Evolutionary conservation across 2,329 filamentous ascomycete genomes (phyloP), one percentile per base, ranked within the genome.

Genomic region (Pseudocercospora pini-densiflorae): DNA sequence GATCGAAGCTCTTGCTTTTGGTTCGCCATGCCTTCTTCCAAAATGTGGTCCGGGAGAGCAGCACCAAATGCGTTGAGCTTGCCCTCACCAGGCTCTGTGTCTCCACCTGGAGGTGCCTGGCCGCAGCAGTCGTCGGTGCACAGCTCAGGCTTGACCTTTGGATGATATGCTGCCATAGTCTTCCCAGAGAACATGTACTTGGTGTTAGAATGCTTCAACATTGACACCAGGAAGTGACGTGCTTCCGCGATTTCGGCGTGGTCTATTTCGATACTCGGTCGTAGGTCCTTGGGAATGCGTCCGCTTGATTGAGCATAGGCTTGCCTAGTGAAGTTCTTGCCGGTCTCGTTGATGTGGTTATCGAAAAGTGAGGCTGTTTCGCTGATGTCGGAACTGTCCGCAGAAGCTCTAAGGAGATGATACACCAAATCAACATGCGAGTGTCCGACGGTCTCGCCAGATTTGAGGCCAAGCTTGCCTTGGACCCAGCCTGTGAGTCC

Each of bases 171-270:
- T 7, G 21, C 53, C 23, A 55, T 24, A 5, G 53, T 31, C 29
- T 55, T 24, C 5, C 53, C 53, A 8, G 53, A 55, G 53, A 55
- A 29, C 53, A 29, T 14, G 29, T 55, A 55, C 53, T 55, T 55
- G n/a, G 24, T 29, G n/a, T 24, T 55, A 31, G 21, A 55, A n/a
- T 55, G 29, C 24, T 55, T 31, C 23, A 24, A 55, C 53, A 55
- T 55, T 19, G 21, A n/a, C 3, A 19, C 7, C 19, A 24, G 16
- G 53, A 55, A 55, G 16, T n/a, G 23, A n/a, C 53, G 24, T 31
- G 10, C 53, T 31, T 55, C 19, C 24, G 23, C 29, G n/a, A 24
- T n/a, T 3, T n/a, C 23, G 7, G 12, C 53, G 8, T 55, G 23
- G 27, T 55, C 53, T 19, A 55, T 24, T 8, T 24, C 23, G 1